Base-by-base conservation (phyloP, 2,329 filamentous ascomycete genomes). In the Lachnellula willkommii region DNA sequence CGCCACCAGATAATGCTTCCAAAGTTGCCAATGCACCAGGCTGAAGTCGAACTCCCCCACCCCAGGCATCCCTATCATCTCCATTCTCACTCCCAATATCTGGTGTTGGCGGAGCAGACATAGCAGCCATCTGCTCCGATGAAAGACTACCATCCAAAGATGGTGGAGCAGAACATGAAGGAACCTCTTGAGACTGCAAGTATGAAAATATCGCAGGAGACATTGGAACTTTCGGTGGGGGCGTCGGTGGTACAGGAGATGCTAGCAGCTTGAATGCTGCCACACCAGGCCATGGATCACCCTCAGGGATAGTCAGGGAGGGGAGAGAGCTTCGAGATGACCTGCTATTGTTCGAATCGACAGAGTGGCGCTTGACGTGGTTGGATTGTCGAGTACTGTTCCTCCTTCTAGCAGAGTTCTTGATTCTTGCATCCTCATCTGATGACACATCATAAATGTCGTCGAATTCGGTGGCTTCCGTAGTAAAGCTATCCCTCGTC, bases 51-150 rank as follows among this genome's bases (percentile, higher is more conserved):
- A 91, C 81, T 1, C 87, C 87, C 28, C 76, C 61, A 42, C 75
- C 77, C 90, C 90, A 95, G 54, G 82, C 80, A 56, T 80, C 75
- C 47, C 82, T 81, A 17, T 78, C 74, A 32, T 82, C 75, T 9
- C 76, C 75, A 35, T 82, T 78, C 22, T 77, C 74, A 55, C 77
- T 75, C 15, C 78, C 82, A 61, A 89, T 79, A 58, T 93, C 80
- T 14, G 92, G 92, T 0, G 92, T 96, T 11, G 89, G 84, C 5
- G 93, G 91, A 49, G 90, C 90, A 66, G 90, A 95, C 70, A 91
- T 80, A 52, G 80, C 81, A 1, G 90, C 89, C 71, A 95, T 81
- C 69, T 95, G 91, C 68, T 96, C 92, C 2, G 92, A 95, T 8
- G 85, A 88, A 66, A 94, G 75, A 72, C 90, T 96, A 22, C 91